Evolutionary conservation across 805 yeast species (phyloP), one percentile per base, ranked within the genome.

Genomic region (Hanseniaspora mollemarum): DNA sequence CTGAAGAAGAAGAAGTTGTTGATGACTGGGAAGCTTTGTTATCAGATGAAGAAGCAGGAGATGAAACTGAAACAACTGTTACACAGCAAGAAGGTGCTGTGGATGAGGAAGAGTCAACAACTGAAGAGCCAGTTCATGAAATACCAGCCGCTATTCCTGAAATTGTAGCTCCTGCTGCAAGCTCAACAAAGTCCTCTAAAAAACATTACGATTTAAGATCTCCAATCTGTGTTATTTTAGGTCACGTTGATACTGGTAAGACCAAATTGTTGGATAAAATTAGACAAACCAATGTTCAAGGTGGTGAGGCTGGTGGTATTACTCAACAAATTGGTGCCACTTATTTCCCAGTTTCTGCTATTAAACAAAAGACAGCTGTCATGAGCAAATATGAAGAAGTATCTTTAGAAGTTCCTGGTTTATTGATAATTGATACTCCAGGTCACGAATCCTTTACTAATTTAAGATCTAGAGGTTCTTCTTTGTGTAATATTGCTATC

Each of bases 321-420:
- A 92, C 99, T 57, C 99, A 92, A 76, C 99, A 92, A 71, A 92
- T 92, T 65, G 99, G 99, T 78, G 99, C 99, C 52, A 92, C 99
- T 21, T 92, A 92, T 67, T 92, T 92, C 86, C 98, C 98, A 55
- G 87, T 92, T 58, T 94, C 83, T 28, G 87, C 96, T 39, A 86
- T 92, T 62, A 81, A 81, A 67, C 80, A 80, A 63, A 92, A 92
- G 72, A 92, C 97, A 25, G 83, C 79, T 42, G 94, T 83, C 46
- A 90, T 92, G 96, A 78, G 84, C 52, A 73, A 79, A 56, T 83
- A 80, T 64, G 95, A 86, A 66, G 83, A 84, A 63, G 80, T 81
- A 64, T 74, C 83, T 21, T 90, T 81, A 66, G 95, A 90, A 57
- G 97, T 92, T 53, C 99, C 99, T 52, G 99, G 99, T 71, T 72